phyloP scores from a whole-genome alignment of 306 rosid species.

The Alnus rubra region DNA sequence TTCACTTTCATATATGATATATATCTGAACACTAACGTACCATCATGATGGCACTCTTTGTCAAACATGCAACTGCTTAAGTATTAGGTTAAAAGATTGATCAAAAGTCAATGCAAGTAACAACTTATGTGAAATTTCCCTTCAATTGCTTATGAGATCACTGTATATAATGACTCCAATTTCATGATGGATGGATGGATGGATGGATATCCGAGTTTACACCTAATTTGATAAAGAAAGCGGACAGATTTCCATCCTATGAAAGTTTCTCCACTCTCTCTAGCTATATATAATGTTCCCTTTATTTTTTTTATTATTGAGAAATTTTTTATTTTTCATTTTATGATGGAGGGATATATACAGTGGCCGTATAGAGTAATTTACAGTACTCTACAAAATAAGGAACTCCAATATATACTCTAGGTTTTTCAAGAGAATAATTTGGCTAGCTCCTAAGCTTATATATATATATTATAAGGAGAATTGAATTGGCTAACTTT shows the following conservation, averaged over 20 bases:
- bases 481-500: neutral
- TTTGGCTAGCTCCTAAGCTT: too few relatives aligned
- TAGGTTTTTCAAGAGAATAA: neutral
- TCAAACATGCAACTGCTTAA: slow-evolving; percentile 28
- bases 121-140: neutral
- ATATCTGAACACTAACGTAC: neutral
- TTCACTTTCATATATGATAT: neutral
- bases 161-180: neutral
- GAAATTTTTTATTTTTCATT: too few relatives aligned
- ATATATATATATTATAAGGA: too few relatives aligned
- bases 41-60: slow-evolving; percentile 17
- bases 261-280: too few relatives aligned
- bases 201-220: neutral
- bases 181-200: neutral
- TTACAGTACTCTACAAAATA: neutral
- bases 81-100: slow-evolving; percentile 29
- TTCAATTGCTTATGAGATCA: neutral
- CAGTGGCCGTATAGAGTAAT: too few relatives aligned
- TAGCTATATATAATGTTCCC: too few relatives aligned
- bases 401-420: neutral
- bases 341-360: neutral
- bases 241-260: neutral
- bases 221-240: neutral
- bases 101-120: slow-evolving; percentile 20
- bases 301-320: too few relatives aligned